Conservation (phyloP, 257 asterid genomes). For the Ajuga chamaepitys region DNA sequence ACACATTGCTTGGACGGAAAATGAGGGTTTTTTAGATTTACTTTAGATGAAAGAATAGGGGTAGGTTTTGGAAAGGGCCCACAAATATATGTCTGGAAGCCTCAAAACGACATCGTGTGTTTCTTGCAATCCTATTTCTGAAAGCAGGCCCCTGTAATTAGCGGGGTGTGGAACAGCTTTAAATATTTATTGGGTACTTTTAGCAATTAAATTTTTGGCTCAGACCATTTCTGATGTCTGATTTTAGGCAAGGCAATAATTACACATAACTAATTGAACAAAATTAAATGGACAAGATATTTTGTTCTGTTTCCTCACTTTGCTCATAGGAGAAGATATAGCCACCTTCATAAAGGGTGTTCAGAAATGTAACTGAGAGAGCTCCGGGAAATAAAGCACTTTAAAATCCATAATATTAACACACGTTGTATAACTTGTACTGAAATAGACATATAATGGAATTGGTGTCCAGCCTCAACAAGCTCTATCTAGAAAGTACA, state of each 20-base stretch:
- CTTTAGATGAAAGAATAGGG: not conserved
- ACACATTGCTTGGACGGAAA: not conserved
- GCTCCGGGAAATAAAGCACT: no score
- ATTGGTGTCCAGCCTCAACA: not conserved
- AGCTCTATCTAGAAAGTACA: not conserved
- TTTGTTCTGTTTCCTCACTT: no score
- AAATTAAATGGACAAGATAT: no score
- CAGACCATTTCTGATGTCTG: not conserved
- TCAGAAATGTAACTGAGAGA: no score
- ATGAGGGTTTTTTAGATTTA: not conserved
- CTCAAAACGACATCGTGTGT: not conserved
- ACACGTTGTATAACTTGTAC: not conserved
- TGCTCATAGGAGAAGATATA: no score
- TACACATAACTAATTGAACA: no score
- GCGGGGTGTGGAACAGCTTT: not conserved
- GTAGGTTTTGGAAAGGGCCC: not conserved
- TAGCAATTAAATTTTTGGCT: not conserved
- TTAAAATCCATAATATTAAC: no score
- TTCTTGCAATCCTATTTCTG: not conserved
- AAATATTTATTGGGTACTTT: not conserved
- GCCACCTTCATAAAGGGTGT: no score
- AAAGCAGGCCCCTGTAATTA: not conserved
- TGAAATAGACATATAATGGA: not conserved
- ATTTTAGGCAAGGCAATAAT: no score
- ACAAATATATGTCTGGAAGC: not conserved